Percentiles rank a stretch among this genome's conserved stretches.
Evolutionary conservation across 2,329 filamentous ascomycete genomes (phyloP).

Genomic region (Botrytis deweyae): DNA sequence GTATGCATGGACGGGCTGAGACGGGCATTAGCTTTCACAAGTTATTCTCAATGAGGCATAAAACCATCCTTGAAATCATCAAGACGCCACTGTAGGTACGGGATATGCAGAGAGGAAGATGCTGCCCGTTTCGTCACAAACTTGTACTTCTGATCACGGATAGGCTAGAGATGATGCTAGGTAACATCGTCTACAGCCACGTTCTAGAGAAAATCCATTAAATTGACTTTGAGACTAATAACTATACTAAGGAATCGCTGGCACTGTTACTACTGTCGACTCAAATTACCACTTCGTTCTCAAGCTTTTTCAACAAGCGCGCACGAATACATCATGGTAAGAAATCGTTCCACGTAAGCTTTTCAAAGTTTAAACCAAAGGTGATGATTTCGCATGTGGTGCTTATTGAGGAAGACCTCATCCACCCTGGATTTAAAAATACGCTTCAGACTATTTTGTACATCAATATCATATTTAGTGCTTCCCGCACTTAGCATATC

Average conservation of each 20-base stretch:
- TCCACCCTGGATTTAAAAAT: neutral
- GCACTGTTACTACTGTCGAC: neutral
- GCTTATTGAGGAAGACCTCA: neutral
- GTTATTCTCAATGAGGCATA: neutral
- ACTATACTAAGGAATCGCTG: neutral
- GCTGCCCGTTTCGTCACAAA: neutral
- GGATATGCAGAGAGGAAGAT: neutral
- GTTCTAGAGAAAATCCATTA: neutral
- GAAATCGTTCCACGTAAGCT: neutral
- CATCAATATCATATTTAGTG: neutral
- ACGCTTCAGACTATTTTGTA: neutral
- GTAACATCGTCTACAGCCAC: neutral
- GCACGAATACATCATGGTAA: neutral
- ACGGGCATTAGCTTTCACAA: neutral
- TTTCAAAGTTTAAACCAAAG: neutral
- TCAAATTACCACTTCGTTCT: neutral
- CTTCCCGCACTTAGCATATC: too few relatives aligned
- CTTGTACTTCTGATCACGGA: neutral
- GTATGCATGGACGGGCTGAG: neutral
- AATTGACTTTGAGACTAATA: neutral
- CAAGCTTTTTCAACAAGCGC: neutral
- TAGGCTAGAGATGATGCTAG: neutral
- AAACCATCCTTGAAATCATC: neutral
- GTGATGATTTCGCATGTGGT: neutral
- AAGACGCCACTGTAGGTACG: neutral